phyloP scores from a whole-genome alignment of 164 flowering plant genomes.

The Chimonanthus praecox region DNA sequence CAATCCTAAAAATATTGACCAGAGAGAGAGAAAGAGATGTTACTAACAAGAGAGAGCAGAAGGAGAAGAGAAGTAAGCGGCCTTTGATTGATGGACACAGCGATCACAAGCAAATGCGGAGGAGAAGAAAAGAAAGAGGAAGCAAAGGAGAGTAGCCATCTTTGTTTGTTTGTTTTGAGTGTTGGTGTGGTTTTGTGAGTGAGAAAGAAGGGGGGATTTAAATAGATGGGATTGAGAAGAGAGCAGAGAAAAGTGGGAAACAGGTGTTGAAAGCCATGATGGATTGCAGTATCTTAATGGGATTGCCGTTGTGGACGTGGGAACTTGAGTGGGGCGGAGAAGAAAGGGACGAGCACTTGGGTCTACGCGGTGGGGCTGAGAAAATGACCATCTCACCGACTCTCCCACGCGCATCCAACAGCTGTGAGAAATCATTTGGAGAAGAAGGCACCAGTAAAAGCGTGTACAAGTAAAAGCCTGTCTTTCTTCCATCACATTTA shows the following conservation, averaged over 20 bases:
- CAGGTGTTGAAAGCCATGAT: slow-evolving; percentile 11
- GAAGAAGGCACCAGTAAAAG: no score
- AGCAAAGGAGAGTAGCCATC: slow-evolving; percentile 33
- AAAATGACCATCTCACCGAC: slow-evolving; percentile 13
- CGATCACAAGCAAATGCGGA: slow-evolving; percentile 72
- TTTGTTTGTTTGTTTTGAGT: slow-evolving; percentile 3
- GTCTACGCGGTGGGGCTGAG: slow-evolving; percentile 12
- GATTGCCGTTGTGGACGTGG: not conserved
- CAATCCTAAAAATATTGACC: no score
- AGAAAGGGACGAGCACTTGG: slow-evolving; percentile 15
- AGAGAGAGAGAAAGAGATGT: slow-evolving; percentile 6
- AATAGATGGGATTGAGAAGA: not conserved
- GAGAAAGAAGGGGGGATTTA: not conserved
- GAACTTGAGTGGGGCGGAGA: not conserved
- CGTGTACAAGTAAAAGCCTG: no score
- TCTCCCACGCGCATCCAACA: slow-evolving; percentile 9
- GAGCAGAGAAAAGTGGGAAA: slow-evolving; percentile 6
- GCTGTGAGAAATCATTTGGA: not conserved
- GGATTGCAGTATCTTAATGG: not conserved
- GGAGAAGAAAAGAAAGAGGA: slow-evolving; percentile 33
- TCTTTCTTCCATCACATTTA: no score
- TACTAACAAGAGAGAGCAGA: slow-evolving; percentile 49
- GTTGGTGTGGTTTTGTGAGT: not conserved
- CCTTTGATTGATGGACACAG: slow-evolving; percentile 65
- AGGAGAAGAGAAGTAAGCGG: slow-evolving; percentile 46